Evolutionary conservation across 2,329 filamentous ascomycete species (phyloP), one percentile per base, ranked within the genome.

Genomic region (Phialocephala subalpina): DNA sequence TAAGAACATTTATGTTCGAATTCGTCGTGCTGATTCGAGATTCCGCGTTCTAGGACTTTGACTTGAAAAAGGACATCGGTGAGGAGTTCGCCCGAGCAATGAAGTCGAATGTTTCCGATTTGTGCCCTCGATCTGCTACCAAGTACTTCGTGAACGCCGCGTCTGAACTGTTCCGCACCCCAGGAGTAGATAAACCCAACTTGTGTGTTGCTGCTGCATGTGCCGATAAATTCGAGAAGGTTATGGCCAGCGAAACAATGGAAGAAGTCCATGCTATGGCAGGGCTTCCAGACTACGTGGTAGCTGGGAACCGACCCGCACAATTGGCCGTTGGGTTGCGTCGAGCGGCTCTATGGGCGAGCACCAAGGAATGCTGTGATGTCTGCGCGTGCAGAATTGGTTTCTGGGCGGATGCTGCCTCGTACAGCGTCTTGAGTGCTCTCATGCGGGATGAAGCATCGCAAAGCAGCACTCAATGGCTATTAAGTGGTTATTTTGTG

Each of bases 181-280:
- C 47, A 12, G 47, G 60, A n/a, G 60, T 62, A 7, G 14, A 25
- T 6, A 16, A 12, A 14, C 36, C 60, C 4, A 36, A 45, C 3
- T 38, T 62, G 40, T 62, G 47, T 38, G n/a, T n/a, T 11, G 4
- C 9, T 33, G 9, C n/a, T n/a, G n/a, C n/a, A n/a, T n/a, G n/a
- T n/a, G n/a, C n/a, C n/a, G n/a, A n/a, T n/a, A n/a, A 22, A 16
- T 62, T 62, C 49, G 16, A 27, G 2, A 35, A 29, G 5, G 25
- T 18, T 7, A 62, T 56, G 3, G 0, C 20, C 27, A 36, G 40
- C 11, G 45, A 52, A 18, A 33, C 33, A 3, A n/a, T 18, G 16
- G 60, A 62, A 22, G 35, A 55, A 18, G 49, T 62, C 12, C 36
- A 42, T 11, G 60, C 45, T 16, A 42, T 45, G 12, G 18, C 33